These are phyloP conservation scores for Warburgia ugandensis DNA, from an alignment of 164 flowering plant genomes.

Conservation along the genomic window DNA sequence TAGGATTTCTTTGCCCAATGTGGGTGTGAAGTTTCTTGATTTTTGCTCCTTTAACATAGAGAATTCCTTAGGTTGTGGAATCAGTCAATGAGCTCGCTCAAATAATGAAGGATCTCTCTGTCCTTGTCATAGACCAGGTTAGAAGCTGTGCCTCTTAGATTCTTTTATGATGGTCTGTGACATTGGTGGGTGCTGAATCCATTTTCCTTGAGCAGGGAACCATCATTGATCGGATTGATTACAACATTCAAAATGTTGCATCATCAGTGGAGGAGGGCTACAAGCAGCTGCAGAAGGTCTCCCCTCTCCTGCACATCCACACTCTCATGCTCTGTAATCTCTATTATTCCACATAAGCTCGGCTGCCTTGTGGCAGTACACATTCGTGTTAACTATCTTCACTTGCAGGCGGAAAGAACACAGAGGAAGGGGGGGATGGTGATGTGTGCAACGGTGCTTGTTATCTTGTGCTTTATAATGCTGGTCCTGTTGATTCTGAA, in stretches of 20 bases:
- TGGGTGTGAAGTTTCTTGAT: neutral
- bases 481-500: slow-evolving; percentile 74
- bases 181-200: slow-evolving; percentile 4
- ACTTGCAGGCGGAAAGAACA: slow-evolving; percentile 78
- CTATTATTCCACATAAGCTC: neutral
- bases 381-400: too few relatives aligned
- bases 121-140: slow-evolving; percentile 98
- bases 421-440: slow-evolving; percentile 93
- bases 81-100: slow-evolving; percentile 96
- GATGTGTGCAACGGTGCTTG: slow-evolving; percentile 74
- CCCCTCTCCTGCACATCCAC: slow-evolving; percentile 4
- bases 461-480: slow-evolving; percentile 88
- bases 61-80: slow-evolving; percentile 63
- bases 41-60: neutral
- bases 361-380: neutral
- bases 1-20: neutral
- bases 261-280: slow-evolving; percentile 81
- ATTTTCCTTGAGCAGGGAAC: slow-evolving; percentile 64
- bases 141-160: neutral
- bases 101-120: slow-evolving; percentile 97
- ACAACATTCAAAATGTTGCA: slow-evolving; percentile 91
- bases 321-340: neutral
- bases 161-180: neutral
- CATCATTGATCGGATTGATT: slow-evolving; percentile 91
- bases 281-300: slow-evolving; percentile 84